Conservation (phyloP, 2,329 filamentous ascomycete genomes). For the Trichoderma harzianum region DNA sequence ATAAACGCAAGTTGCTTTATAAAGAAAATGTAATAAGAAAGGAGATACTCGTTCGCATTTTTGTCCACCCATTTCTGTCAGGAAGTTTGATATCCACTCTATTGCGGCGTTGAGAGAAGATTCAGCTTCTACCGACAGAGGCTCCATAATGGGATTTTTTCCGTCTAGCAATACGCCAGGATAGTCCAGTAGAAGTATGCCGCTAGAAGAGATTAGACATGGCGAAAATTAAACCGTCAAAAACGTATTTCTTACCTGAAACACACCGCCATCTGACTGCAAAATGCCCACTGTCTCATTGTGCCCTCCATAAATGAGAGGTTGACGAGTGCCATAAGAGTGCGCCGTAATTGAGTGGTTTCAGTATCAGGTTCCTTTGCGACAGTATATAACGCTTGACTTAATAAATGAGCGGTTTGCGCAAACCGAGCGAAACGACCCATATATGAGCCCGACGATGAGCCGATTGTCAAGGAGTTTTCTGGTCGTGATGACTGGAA, state of each 20-base stretch:
- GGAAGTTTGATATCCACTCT: conserved; percentile 37
- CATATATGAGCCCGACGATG: conserved; percentile 15
- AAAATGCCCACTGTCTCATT: conserved; percentile 18
- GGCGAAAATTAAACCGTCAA: background rate
- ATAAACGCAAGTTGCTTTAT: background rate
- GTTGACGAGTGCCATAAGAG: background rate
- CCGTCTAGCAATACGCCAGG: background rate
- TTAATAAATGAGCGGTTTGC: conserved; percentile 22
- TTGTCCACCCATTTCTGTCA: conserved; percentile 36
- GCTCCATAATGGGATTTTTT: background rate
- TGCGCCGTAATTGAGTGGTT: background rate
- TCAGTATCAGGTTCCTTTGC: background rate
- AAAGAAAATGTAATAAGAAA: background rate
- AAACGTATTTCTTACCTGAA: conserved; percentile 15
- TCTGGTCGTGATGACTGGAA: background rate
- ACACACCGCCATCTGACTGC: conserved; percentile 21
- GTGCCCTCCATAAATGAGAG: conserved; percentile 18
- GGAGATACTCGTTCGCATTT: background rate
- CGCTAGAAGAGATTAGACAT: background rate
- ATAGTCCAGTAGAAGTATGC: background rate
- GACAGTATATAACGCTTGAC: conserved; percentile 12
- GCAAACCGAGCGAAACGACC: conserved; percentile 21
- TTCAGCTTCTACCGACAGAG: background rate
- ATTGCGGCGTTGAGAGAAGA: background rate
- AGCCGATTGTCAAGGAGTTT: conserved; percentile 3